These are phyloP conservation scores for Apiotrichum brassicae DNA, from an alignment of 1,284 basidiomycete species.

Conservation along the genomic window DNA sequence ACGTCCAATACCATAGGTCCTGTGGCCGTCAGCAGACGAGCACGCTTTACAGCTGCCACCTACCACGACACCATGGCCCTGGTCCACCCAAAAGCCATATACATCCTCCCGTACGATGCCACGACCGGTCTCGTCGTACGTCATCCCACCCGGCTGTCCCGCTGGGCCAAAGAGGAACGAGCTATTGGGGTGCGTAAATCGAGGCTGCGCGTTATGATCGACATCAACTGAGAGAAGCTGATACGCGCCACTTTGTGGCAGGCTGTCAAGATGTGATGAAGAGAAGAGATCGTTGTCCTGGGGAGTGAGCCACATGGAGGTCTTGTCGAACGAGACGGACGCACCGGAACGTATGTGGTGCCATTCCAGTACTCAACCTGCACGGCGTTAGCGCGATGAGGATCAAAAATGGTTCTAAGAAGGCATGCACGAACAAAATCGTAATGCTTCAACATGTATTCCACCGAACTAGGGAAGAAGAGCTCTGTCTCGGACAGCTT, in stretches of 20 bases:
- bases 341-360: conserved; percentile 2
- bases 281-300: conserved; percentile 22
- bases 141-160: conserved; percentile 21
- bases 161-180: conserved; percentile 36
- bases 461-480: conserved; percentile 39
- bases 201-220: conserved; percentile 37
- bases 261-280: conserved; percentile 17
- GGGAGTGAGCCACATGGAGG: not conserved
- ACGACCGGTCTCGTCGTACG: conserved; percentile 21
- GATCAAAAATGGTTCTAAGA: too few relatives aligned
- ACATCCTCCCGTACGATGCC: conserved; percentile 31
- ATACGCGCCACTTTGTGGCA: conserved; percentile 18
- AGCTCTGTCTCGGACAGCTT: conserved; percentile 35
- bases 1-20: conserved; percentile 44
- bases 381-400: not conserved
- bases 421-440: conserved; percentile 16
- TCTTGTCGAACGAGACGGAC: not conserved
- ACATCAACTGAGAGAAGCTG: conserved; percentile 28
- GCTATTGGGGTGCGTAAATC: conserved; percentile 20
- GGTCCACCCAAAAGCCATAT: conserved; percentile 43
- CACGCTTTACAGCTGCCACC: conserved; percentile 10
- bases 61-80: conserved; percentile 35
- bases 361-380: conserved; percentile 22
- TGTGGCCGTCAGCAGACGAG: conserved; percentile 7
- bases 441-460: conserved; percentile 43